Conservation (phyloP, 2,329 filamentous ascomycete genomes). For the Apiospora arundinis region DNA sequence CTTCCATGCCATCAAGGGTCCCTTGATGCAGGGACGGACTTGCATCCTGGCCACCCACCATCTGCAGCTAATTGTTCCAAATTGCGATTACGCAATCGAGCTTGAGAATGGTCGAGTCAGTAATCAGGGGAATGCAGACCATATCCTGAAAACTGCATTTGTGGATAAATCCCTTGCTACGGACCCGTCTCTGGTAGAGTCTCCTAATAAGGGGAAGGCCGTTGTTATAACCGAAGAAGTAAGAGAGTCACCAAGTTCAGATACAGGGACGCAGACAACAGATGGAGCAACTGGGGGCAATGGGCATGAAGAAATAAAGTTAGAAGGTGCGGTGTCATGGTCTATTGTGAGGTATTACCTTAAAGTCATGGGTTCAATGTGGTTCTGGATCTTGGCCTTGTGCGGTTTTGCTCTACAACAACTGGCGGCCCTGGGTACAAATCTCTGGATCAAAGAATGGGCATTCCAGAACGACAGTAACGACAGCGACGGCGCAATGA, state of each 20-base stretch:
- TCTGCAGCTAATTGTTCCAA: not conserved
- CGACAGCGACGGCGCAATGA: not conserved
- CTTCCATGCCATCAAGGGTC: not conserved
- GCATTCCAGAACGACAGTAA: not conserved
- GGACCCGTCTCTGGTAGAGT: not conserved
- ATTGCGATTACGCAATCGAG: not conserved
- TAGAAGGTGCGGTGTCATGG: not conserved
- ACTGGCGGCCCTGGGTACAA: not conserved
- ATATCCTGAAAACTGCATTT: not conserved
- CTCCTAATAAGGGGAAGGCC: not conserved
- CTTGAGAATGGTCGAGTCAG: not conserved
- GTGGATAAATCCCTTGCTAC: not conserved
- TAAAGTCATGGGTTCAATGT: not conserved
- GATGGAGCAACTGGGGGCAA: not conserved
- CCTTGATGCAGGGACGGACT: not conserved
- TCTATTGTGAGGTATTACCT: not conserved
- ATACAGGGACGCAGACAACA: not conserved
- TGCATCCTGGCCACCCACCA: constrained; percentile 3
- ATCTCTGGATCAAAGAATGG: not conserved
- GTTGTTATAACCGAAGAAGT: not conserved
- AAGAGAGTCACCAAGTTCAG: not conserved
- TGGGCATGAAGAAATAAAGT: not conserved
- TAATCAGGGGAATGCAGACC: not conserved
- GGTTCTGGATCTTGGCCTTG: not conserved
- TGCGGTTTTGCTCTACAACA: constrained; percentile 4